Conservation (phyloP, 371 early-diverging fungal species). For the Rozella allomycis region DNA sequence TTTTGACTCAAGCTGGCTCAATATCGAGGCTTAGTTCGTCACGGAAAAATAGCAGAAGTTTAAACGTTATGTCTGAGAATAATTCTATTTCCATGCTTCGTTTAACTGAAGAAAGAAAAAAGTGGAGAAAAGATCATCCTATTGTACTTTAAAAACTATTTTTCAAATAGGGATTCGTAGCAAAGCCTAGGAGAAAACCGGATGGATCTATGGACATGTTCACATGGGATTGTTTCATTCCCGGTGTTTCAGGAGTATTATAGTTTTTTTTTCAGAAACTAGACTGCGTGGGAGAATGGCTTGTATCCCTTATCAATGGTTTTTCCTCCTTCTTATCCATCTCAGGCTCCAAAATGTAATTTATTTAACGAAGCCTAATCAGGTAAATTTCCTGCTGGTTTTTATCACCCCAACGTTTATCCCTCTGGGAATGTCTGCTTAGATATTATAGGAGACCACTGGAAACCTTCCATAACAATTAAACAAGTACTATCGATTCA, state of each 20-base stretch:
- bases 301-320: conserved; percentile 69
- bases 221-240: conserved; percentile 85
- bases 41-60: no score
- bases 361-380: conserved; percentile 38
- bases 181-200: conserved; percentile 49
- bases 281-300: conserved; percentile 90
- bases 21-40: no score
- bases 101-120: conserved; percentile 81
- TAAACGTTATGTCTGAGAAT: no score
- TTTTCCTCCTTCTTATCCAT: conserved; percentile 71
- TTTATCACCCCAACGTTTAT: conserved; percentile 98
- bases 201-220: conserved; percentile 64
- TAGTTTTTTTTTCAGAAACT: conserved; percentile 21
- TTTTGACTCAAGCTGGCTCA: no score
- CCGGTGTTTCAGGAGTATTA: conserved; percentile 58
- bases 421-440: conserved; percentile 96
- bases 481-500: conserved; percentile 62
- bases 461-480: conserved; percentile 95
- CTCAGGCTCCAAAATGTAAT: conserved; percentile 11
- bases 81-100: conserved; percentile 53
- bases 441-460: conserved; percentile 74
- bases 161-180: conserved; percentile 32
- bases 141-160: conserved; percentile 14
- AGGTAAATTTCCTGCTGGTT: conserved; percentile 64
- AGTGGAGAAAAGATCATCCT: conserved; percentile 94